Percentiles rank a stretch among this genome's conserved stretches.
Evolutionary conservation across 1,284 basidiomycete species (phyloP).

Genomic region (Trametes versicolor): DNA sequence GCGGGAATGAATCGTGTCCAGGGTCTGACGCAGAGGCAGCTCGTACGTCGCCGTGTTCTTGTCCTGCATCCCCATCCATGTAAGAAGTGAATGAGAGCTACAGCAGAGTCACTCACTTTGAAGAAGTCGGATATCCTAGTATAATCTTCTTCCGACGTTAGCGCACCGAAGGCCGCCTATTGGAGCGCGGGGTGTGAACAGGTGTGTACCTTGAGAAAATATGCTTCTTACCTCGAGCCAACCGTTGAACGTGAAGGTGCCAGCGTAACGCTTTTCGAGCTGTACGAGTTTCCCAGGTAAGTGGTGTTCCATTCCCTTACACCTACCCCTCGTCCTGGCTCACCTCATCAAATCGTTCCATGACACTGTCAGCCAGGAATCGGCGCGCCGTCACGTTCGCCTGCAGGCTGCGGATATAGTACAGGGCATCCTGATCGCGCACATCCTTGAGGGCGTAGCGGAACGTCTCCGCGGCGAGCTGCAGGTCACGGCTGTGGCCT

Average conservation of each 20-base stretch:
- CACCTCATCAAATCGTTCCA: constrained; percentile 69
- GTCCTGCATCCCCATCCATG: constrained; percentile 48
- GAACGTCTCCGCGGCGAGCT: constrained; percentile 66
- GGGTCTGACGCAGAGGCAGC: constrained; percentile 60
- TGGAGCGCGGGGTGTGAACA: too few relatives aligned
- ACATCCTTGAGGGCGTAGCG: constrained; percentile 63
- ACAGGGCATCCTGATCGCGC: constrained; percentile 71
- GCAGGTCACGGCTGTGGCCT: constrained; percentile 54
- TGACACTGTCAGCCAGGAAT: constrained; percentile 55
- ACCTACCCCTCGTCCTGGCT: constrained; percentile 34
- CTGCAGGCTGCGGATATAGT: constrained; percentile 58
- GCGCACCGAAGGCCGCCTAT: constrained; percentile 66
- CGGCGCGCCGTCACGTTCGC: constrained; percentile 56
- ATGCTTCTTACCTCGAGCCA: constrained; percentile 21
- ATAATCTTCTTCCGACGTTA: constrained; percentile 80
- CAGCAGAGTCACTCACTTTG: constrained; percentile 51
- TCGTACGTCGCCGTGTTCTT: constrained; percentile 72
- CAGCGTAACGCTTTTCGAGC: constrained; percentile 66
- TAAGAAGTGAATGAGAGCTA: not conserved
- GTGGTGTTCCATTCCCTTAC: not conserved
- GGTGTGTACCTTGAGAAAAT: too few relatives aligned
- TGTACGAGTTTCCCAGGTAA: not conserved
- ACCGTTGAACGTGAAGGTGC: constrained; percentile 59
- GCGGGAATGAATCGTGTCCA: constrained; percentile 71
- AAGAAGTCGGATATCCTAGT: constrained; percentile 74